Evolutionary conservation across 768 basidiomycete genomes (phyloP), one percentile per base, ranked within the genome.

Genomic region (Tephrocybe sp.): DNA sequence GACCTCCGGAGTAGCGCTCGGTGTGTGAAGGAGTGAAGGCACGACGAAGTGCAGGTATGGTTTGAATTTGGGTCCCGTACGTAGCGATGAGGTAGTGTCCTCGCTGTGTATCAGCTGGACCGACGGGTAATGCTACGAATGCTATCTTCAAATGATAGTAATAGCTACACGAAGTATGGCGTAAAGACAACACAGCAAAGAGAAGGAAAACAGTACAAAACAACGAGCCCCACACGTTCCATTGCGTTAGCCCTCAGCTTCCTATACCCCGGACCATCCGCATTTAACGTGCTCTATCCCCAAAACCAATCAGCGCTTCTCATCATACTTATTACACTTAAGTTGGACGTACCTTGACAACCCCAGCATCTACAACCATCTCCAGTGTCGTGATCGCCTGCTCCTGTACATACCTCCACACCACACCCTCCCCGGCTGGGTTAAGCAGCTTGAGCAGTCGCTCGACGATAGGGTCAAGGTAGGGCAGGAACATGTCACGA

Each of bases 181-280:
- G 2, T 19, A 32, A 13, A 16, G 18, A 9, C 38, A 12, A 22
- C 9, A 41, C 18, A 25, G 11, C 12, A 26, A 9, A 8, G 13
- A 5, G 18, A 27, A 12, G 43, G 21, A 44, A 21, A 5, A 19
- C 18, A 7, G 54, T n/a, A 65, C 80, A 13, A 32, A 92, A 92
- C 92, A 52, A 92, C 87, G 16, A 92, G 71, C 7, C 89, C 89
- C 0, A 89, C 91, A 64, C 92, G 93, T 62, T 95, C 92, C 89
- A 96, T 93, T 0, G 90, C 89, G 61, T 93, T 91, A 32, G 83
- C 79, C 19, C 88, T 74, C 43, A 94, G 60, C 61, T 84, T 86
- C 21, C 76, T 72, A 63, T 88, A 85, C 43, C 85, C 83, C 1
- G 76, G 64, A 5, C 80, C 79, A 35, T 83, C 84, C 9, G 87